Evolutionary conservation across 768 basidiomycete genomes (phyloP), one percentile per base, ranked within the genome.

Genomic region (Panellus pusillus): DNA sequence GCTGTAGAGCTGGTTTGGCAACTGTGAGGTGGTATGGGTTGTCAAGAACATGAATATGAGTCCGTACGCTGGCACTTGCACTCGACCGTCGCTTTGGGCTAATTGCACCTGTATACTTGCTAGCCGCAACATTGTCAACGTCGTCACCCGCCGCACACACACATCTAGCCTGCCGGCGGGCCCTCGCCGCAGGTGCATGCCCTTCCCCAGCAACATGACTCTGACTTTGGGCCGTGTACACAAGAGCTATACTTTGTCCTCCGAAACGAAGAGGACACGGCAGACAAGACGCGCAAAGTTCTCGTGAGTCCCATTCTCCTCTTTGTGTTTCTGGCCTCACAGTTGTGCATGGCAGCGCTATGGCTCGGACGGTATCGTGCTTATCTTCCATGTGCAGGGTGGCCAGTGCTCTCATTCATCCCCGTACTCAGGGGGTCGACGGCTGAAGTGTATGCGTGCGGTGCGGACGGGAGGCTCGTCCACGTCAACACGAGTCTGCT

Each of bases 81-180:
- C n/a, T n/a, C n/a, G n/a, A n/a, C n/a, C n/a, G n/a, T n/a, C n/a
- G n/a, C n/a, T n/a, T n/a, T n/a, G n/a, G n/a, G n/a, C n/a, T n/a
- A n/a, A n/a, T n/a, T n/a, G n/a, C n/a, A n/a, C n/a, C n/a, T n/a
- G n/a, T n/a, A n/a, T n/a, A n/a, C n/a, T n/a, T n/a, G n/a, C n/a
- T n/a, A n/a, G 78, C 78, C n/a, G 79, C 81, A 9, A 77, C 75
- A 0, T 82, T 80, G 5, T 81, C 79, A 68, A 72, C 15, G 61
- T 80, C 3, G n/a, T n/a, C 79, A 79, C 1, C 72, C 74, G 4
- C 80, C 79, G 1, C 76, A 68, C 61, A 74, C 71, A 6, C 74
- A 77, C 55, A 61, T 74, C 6, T 82, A 81, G 64, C 79, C 79
- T 24, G 70, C 70, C 6, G 79, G 80, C 2, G 80, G 80, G 1